Conservation (phyloP, 2,329 filamentous ascomycete species). For the Fusarium chaquense region DNA sequence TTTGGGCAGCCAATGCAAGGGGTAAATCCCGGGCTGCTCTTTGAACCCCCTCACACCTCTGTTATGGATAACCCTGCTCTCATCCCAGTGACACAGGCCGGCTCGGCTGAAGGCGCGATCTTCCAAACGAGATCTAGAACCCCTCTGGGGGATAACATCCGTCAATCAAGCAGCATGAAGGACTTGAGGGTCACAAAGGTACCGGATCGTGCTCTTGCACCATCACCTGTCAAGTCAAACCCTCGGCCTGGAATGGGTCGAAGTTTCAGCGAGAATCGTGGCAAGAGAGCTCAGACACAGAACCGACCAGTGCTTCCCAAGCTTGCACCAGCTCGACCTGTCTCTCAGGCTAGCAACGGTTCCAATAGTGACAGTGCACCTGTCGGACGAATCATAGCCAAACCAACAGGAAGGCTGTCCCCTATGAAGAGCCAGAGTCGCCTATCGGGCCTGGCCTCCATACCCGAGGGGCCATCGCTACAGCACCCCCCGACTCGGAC, state of each 20-base stretch:
- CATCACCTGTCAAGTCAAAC: constrained; percentile 65
- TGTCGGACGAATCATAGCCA: constrained; percentile 52
- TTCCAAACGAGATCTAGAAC: constrained; percentile 44
- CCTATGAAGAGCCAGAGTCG: constrained; percentile 65
- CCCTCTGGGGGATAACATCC: constrained; percentile 54
- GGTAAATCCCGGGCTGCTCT: constrained; percentile 71
- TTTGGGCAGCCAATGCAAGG: constrained; percentile 60
- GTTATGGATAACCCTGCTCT: constrained; percentile 57
- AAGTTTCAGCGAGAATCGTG: constrained; percentile 66
- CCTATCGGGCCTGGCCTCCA: constrained; percentile 66
- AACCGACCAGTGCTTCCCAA: constrained; percentile 58
- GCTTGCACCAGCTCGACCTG: constrained; percentile 60
- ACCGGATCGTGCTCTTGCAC: constrained; percentile 57
- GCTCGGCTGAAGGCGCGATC: constrained; percentile 48
- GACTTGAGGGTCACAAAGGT: constrained; percentile 58
- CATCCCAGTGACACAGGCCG: constrained; percentile 47
- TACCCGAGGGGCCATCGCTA: constrained; percentile 63
- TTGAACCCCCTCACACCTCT: constrained; percentile 64
- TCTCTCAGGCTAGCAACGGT: constrained; percentile 50
- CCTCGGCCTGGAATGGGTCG: constrained; percentile 63
- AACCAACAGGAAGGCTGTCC: constrained; percentile 62
- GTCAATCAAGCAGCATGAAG: constrained; percentile 60
- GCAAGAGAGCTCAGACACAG: constrained; percentile 55
- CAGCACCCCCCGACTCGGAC: constrained; percentile 61
- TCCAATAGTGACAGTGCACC: constrained; percentile 46